These are phyloP conservation scores for Globisporangium heterothallicum DNA, from an alignment of 352 stramenopile genomes.

Conservation along the genomic window DNA sequence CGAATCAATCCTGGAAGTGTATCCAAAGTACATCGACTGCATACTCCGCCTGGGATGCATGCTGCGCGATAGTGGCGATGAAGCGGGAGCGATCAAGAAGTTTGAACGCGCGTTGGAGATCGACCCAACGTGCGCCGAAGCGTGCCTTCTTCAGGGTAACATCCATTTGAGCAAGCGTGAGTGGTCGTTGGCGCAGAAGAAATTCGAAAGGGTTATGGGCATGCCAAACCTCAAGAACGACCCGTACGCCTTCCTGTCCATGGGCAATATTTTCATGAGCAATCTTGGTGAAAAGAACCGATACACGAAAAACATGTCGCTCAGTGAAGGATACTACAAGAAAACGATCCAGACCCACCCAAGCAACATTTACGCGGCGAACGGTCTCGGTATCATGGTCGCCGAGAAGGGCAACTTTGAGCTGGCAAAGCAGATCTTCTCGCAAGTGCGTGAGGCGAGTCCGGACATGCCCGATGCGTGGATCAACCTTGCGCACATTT, in stretches of 20 bases:
- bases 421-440: constrained; percentile 95
- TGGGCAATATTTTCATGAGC: constrained; percentile 98
- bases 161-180: constrained; percentile 93
- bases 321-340: constrained; percentile 94
- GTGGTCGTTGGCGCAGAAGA: constrained; percentile 93
- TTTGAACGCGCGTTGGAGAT: constrained; percentile 92
- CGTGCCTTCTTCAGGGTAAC: constrained; percentile 94
- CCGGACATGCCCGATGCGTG: constrained; percentile 94
- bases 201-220: constrained; percentile 91
- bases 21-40: constrained; percentile 93
- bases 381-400: constrained; percentile 97
- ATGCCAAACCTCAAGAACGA: constrained; percentile 95
- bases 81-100: constrained; percentile 84
- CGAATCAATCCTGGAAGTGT: constrained; percentile 89
- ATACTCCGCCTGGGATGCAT: constrained; percentile 93
- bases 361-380: constrained; percentile 94
- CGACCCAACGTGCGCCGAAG: constrained; percentile 88
- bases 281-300: constrained; percentile 94
- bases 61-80: constrained; percentile 90
- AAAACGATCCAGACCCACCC: constrained; percentile 91
- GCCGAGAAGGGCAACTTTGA: constrained; percentile 97
- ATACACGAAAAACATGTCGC: constrained; percentile 95
- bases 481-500: constrained; percentile 97
- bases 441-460: constrained; percentile 93
- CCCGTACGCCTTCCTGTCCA: constrained; percentile 94